Percentiles rank a stretch among this genome's conserved stretches.
Evolutionary conservation across 73 alveolate genomes (phyloP).

Genomic region (Stentor roeselii): DNA sequence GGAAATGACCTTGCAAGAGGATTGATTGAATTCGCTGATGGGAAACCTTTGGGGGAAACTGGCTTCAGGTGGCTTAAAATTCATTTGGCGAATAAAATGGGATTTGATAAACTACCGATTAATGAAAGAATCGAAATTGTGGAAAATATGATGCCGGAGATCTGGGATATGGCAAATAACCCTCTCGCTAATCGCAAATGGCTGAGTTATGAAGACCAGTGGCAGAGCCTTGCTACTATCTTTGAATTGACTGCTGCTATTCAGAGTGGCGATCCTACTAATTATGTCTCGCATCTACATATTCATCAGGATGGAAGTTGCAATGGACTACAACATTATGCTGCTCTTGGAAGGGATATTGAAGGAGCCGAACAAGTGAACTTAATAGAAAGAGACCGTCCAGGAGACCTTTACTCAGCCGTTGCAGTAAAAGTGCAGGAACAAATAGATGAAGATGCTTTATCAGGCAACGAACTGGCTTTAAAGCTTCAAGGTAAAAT

Average conservation of each 20-base stretch:
- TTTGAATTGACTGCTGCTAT: slow-evolving; percentile 68
- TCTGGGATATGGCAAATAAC: slow-evolving; percentile 70
- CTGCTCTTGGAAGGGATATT: slow-evolving; percentile 95
- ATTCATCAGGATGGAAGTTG: slow-evolving; percentile 93
- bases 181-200: slow-evolving; percentile 78
- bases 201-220: slow-evolving; percentile 83
- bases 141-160: slow-evolving; percentile 54
- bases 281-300: slow-evolving; percentile 68
- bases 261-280: slow-evolving; percentile 65
- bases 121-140: slow-evolving; percentile 69
- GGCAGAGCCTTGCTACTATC: slow-evolving; percentile 80
- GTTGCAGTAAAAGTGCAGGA: slow-evolving; percentile 55
- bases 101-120: slow-evolving; percentile 79
- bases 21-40: slow-evolving; percentile 80
- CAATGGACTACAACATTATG: slow-evolving; percentile 84
- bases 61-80: slow-evolving; percentile 94
- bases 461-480: slow-evolving; percentile 52
- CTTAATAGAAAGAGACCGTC: slow-evolving; percentile 70
- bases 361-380: slow-evolving; percentile 85
- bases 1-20: slow-evolving; percentile 91
- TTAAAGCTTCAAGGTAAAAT: slow-evolving; percentile 58
- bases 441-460: slow-evolving; percentile 45
- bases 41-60: slow-evolving; percentile 74
- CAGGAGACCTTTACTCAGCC: slow-evolving; percentile 89
- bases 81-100: slow-evolving; percentile 81